phyloP scores from a whole-genome alignment of 306 rosid genomes.

The Macrotyloma uniflorum region DNA sequence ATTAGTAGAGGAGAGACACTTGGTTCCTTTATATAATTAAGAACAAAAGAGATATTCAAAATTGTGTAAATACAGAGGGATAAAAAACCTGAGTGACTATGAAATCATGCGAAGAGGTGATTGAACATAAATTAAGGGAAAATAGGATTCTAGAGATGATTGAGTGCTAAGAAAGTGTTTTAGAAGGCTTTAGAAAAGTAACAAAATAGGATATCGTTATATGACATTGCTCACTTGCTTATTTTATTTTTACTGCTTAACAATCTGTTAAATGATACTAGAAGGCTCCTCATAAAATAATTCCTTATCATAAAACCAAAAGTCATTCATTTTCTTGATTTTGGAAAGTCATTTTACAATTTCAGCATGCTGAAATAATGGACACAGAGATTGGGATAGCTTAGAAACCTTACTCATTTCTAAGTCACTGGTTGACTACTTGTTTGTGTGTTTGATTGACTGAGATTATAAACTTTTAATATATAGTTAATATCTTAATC shows the following conservation, averaged over 20 bases:
- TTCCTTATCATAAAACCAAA: neutral
- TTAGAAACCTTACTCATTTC: neutral
- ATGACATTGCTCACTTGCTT: slow-evolving; percentile 1
- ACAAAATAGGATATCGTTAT: slow-evolving; percentile 10
- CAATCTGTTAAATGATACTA: neutral
- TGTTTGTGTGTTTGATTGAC: neutral
- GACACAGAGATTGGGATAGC: neutral
- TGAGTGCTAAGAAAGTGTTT: neutral
- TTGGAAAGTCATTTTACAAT: neutral
- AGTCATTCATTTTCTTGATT: slow-evolving; percentile 8
- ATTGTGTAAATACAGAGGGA: neutral
- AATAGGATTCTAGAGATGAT: neutral
- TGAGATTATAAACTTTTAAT: neutral
- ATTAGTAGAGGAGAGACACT: neutral
- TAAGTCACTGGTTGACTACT: neutral
- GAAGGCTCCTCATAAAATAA: slow-evolving; percentile 8
- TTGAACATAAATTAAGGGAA: neutral
- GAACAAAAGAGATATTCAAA: neutral
- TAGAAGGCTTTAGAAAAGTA: neutral
- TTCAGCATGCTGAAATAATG: neutral
- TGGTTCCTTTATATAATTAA: neutral
- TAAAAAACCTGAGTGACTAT: neutral
- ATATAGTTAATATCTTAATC: neutral
- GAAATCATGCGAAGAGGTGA: neutral
- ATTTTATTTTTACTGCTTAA: slow-evolving; percentile 4